Evolutionary conservation across 2,329 filamentous ascomycete species (phyloP).

Genomic region (Lachnellula willkommii): DNA sequence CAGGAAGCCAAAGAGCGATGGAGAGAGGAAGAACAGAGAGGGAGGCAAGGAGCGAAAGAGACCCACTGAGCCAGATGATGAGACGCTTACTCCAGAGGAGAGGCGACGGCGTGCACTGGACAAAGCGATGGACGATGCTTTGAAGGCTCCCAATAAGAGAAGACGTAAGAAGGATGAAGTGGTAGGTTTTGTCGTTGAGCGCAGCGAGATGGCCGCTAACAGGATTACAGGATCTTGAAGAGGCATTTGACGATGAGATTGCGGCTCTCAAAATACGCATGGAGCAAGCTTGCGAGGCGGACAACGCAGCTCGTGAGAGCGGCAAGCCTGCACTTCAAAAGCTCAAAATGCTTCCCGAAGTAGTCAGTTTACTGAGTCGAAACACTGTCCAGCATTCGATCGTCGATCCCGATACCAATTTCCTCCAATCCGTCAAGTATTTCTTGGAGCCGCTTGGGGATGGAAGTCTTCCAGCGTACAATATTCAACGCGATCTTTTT

Average conservation of each 20-base stretch:
- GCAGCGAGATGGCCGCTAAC: conserved; percentile 14
- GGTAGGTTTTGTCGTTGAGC: conserved; percentile 46
- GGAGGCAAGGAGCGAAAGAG: conserved; percentile 37
- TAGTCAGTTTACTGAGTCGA: conserved; percentile 80
- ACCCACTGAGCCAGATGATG: conserved; percentile 62
- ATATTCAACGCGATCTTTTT: conserved; percentile 94
- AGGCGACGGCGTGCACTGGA: conserved; percentile 78
- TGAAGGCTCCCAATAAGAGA: conserved; percentile 69
- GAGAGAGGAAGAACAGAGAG: conserved; percentile 30
- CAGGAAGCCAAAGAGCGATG: conserved; percentile 37
- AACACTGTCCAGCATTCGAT: conserved; percentile 80
- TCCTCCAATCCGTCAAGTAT: conserved; percentile 91
- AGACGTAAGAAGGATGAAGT: conserved; percentile 78
- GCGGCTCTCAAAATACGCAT: conserved; percentile 82
- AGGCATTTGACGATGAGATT: conserved; percentile 84
- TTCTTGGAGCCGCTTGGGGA: conserved; percentile 95
- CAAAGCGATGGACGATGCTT: conserved; percentile 77
- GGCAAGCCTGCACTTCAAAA: conserved; percentile 85
- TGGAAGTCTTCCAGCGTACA: conserved; percentile 89
- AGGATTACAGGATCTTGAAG: conserved; percentile 68
- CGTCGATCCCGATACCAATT: conserved; percentile 90
- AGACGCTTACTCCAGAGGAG: conserved; percentile 77
- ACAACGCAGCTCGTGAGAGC: conserved; percentile 74
- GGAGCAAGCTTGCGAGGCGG: conserved; percentile 81
- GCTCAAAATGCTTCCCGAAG: conserved; percentile 86